Conservation (phyloP, 1,284 basidiomycete genomes). For the Rhizoctonia solani region DNA sequence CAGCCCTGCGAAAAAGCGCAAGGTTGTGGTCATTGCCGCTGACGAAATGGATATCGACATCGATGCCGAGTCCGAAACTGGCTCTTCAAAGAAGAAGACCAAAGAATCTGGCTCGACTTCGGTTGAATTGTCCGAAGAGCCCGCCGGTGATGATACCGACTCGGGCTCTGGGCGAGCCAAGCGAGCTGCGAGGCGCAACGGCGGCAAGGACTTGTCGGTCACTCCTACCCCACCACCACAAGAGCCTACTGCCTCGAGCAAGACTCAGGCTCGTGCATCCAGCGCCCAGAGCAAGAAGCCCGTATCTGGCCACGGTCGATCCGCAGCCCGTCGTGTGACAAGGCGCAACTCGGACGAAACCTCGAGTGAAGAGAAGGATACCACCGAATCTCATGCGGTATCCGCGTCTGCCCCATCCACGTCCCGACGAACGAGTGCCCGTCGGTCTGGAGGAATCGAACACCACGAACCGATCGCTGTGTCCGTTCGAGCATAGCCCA, state of each 20-base stretch:
- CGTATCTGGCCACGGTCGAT: not conserved
- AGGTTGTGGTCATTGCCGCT: conserved; percentile 20
- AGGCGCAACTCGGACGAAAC: not conserved
- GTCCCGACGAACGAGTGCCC: conserved; percentile 19
- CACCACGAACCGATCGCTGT: not conserved
- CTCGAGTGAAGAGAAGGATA: conserved; percentile 4
- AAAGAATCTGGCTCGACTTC: no score
- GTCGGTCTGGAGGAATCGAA: conserved; percentile 4
- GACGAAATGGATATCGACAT: conserved; percentile 27
- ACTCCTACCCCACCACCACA: conserved; percentile 18
- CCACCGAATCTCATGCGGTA: not conserved
- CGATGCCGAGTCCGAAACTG: no score
- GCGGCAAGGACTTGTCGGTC: conserved; percentile 20
- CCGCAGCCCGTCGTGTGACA: not conserved
- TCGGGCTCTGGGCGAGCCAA: not conserved
- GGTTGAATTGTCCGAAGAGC: no score
- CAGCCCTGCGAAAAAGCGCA: conserved; percentile 30
- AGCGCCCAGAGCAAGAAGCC: not conserved
- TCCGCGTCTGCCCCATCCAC: not conserved
- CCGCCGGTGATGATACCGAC: no score
- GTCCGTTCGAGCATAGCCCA: no score
- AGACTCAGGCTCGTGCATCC: not conserved
- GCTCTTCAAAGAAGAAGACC: no score
- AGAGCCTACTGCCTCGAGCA: not conserved
- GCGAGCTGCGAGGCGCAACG: not conserved